phyloP scores from a whole-genome alignment of 2,329 filamentous ascomycete species.

The Colletotrichum acutatum region DNA sequence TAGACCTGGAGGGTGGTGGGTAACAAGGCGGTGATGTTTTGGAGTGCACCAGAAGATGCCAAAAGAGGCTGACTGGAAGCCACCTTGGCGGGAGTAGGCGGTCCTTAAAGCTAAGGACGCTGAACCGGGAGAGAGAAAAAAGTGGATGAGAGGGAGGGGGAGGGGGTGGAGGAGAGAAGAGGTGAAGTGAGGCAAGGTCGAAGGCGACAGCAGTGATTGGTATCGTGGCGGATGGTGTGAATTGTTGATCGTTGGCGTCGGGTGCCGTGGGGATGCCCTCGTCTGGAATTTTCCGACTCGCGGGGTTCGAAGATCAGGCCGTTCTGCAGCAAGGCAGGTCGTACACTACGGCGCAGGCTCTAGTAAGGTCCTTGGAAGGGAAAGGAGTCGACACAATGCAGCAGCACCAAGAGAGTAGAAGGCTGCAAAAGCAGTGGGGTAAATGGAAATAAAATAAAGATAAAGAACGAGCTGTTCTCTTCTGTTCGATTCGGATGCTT shows the following conservation, averaged over 20 bases:
- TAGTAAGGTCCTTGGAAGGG: neutral
- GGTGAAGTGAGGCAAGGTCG: constrained; percentile 31
- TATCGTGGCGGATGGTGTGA: constrained; percentile 7
- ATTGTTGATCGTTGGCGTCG: constrained; percentile 10
- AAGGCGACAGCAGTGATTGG: constrained; percentile 6
- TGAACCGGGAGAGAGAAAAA: constrained; percentile 16
- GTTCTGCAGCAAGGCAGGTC: constrained; percentile 22
- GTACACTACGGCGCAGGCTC: neutral
- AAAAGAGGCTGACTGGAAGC: constrained; percentile 67
- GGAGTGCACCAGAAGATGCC: constrained; percentile 73
- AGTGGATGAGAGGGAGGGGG: constrained; percentile 9
- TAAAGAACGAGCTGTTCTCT: neutral
- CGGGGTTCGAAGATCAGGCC: constrained; percentile 32
- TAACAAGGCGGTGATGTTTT: constrained; percentile 65
- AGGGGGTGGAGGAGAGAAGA: constrained; percentile 21
- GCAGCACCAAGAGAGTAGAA: neutral
- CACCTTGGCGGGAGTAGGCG: constrained; percentile 63
- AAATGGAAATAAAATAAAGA: neutral
- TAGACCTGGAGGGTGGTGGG: constrained; percentile 61
- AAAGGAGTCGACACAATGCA: neutral
- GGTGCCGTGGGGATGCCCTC: constrained; percentile 32
- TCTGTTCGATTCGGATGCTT: neutral
- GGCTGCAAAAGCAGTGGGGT: constrained; percentile 10
- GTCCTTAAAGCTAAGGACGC: constrained; percentile 39
- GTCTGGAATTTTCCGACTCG: constrained; percentile 28